Evolutionary conservation across 148 eudicot species (phyloP), one percentile per base, ranked within the genome.

Genomic region (Rhododendron ferrugineum): DNA sequence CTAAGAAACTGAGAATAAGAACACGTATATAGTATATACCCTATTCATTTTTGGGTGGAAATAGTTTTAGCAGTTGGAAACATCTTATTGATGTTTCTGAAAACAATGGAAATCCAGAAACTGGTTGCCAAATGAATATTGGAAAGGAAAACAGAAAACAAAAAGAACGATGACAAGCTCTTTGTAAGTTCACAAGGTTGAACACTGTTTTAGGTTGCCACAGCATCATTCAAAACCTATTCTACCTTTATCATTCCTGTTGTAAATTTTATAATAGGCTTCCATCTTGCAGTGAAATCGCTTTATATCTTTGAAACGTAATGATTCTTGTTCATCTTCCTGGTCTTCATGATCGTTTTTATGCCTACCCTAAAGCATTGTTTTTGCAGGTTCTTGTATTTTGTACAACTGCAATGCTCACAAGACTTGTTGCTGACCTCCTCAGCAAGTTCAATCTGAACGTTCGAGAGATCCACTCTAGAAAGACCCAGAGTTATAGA

Each of bases 331-430:
- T 40, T 82, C 42, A 54, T 42, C 44, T 22, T 50, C 2, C 32
- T 64, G 28, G 30, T 64, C 32, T 62, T 64, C 4, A 68, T 64
- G 40, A 6, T 84, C 81, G 5, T 46, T 66, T 64, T 86, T 50
- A 83, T 79, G 76, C 60, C 66, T 28, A 83, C 7, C 11, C 49
- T 46, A 47, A 84, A 80, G 40, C 40, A 5, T 52, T 82, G 78
- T 82, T 78, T 85, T 22, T 85, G 52, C 89, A 96, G 99, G 94
- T 96, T 84, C 95, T 96, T 89, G 99, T 96, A 47, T 96, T 96
- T 88, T 96, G 99, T 89, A 96, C 98, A 84, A 96, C 99, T 80
- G 99, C 99, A n/a, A 96, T 96, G 99, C 94, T 96, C 54, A 96
- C 99, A 37, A 92, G 81, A 86, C 93, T 96, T 60, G 97, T 96